Evolutionary conservation across 1,284 basidiomycete genomes (phyloP), one percentile per base, ranked within the genome.

Genomic region (Apiotrichum gracile): DNA sequence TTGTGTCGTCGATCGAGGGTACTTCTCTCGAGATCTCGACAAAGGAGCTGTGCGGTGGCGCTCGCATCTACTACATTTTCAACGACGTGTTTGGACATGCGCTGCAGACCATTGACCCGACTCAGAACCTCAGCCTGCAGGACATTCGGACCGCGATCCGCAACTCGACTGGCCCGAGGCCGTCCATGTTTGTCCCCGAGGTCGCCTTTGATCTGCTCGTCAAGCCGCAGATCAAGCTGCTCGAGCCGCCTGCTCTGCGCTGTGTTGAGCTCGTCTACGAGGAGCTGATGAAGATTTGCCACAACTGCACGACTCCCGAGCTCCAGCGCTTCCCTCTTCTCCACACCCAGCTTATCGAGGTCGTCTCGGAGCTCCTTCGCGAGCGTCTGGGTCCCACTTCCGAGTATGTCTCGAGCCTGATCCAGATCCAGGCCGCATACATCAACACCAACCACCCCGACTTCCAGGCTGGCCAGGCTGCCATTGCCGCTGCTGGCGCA

Each of bases 241-340:
- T 99, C 55, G 93, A 97, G 75, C 83, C 90, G 6, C 94, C 96
- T 8, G 88, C 88, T 76, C 75, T 97, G 75, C 82, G 94, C 38
- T 99, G 96, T 67, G 96, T 98, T 27, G 96, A 98, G 76, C 78
- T 99, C 60, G 96, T 98, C 13, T 98, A 98, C 72, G 96, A 99
- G 74, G 96, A 99, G 75, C 79, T 99, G 50, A 97, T 99, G 69
- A 97, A 97, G 81, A 96, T 99, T 57, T 98, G 96, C 76, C 96
- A 99, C 75, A 97, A 94, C 71, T 97, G 93, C 77, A 96, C 93
- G 9, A 88, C 86, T 68, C 74, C 83, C 49, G 96, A 97, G 76
- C 80, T 99, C n/a, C 87, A 93, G 81, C 85, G 94, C 22, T 99
- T 97, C 81, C 96, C 96, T 17, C 81, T 85, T 38, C 77, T 99